Evolutionary conservation across 768 basidiomycete species (phyloP), one percentile per base, ranked within the genome.

Genomic region (Phlebiopsis flavidoalba): DNA sequence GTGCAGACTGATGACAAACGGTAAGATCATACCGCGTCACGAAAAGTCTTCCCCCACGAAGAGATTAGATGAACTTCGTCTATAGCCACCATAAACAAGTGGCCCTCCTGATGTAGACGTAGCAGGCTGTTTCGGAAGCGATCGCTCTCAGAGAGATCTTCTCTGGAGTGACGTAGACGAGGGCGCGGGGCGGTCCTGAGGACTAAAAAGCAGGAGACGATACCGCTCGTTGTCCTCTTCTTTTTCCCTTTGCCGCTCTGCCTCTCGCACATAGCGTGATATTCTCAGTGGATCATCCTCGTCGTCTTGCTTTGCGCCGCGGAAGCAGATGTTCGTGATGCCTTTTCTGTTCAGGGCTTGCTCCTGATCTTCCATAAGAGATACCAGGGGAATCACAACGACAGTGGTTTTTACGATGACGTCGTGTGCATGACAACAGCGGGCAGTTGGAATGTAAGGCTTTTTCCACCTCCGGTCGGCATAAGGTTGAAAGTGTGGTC

Each of bases 1-100:
- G 7, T 31, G 26, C 6, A 6, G 26, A 6, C 26, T n/a, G 21
- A 22, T 19, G 37, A 17, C 11, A 31, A 22, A n/a, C 19, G 8
- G 4, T 22, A 21, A 50, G 59, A 6, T 71, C 87, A 65, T 73
- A 91, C 90, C 24, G 89, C 83, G n/a, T 84, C 83, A 53, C 96
- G 85, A 68, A 97, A 95, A 70, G 95, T 89, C 68, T 95, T 86
- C 6, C 96, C 97, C 97, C 97, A 98, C 21, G 87, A 86, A 14
- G 86, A 88, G 47, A 98, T 91, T 71, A 93, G 94, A 71, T 99
- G 97, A 1, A 95, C 96, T 71, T 99, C 97, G 70, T 99, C 97
- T 54, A 98, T 82, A 1, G 97, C 95, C 70, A 99, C 96, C 35
- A 96, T 79, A 14, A 93, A 94, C 45, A 99, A 71, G 59, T 81